These are phyloP conservation scores for Amanita brunnescens DNA, from an alignment of 768 basidiomycete species.

Conservation along the genomic window DNA sequence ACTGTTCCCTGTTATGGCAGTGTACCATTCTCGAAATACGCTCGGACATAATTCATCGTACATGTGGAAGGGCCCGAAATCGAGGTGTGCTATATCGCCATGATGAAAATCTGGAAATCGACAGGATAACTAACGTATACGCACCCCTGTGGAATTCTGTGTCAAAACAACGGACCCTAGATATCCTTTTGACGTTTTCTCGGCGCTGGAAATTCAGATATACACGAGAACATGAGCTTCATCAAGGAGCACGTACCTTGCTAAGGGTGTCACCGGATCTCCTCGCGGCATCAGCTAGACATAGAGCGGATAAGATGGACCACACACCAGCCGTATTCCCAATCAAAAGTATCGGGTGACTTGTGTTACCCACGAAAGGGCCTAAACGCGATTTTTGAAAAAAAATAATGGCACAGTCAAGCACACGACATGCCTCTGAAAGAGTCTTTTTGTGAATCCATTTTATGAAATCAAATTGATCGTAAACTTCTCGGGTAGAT, in stretches of 20 bases:
- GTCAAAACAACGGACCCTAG: slow-evolving; percentile 11
- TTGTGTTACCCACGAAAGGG: slow-evolving; percentile 22
- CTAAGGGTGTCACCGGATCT: slow-evolving; percentile 5
- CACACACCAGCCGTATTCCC: slow-evolving; percentile 16
- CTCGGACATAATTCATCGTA: slow-evolving; percentile 23
- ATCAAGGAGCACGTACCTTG: not conserved
- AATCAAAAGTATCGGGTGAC: slow-evolving; percentile 22
- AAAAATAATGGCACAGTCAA: slow-evolving; percentile 2
- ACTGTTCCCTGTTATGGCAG: slow-evolving; percentile 31
- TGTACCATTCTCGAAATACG: slow-evolving; percentile 27
- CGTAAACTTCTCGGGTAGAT: not conserved
- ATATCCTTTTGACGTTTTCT: slow-evolving; percentile 11
- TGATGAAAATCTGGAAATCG: not conserved
- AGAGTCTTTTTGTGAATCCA: slow-evolving; percentile 15
- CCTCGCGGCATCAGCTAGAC: slow-evolving; percentile 4
- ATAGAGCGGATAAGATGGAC: not conserved
- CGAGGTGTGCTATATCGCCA: slow-evolving; percentile 23
- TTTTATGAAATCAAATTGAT: not conserved
- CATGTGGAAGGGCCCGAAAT: slow-evolving; percentile 25
- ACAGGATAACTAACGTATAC: slow-evolving; percentile 9
- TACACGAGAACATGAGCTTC: not conserved
- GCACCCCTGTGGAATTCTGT: slow-evolving; percentile 12
- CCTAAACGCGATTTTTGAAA: slow-evolving; percentile 11
- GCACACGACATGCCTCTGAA: not conserved
- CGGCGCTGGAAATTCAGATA: slow-evolving; percentile 4